Evolutionary conservation across 2,329 filamentous ascomycete species (phyloP), one percentile per base, ranked within the genome.

Genomic region (Zasmidium citrigriseum): DNA sequence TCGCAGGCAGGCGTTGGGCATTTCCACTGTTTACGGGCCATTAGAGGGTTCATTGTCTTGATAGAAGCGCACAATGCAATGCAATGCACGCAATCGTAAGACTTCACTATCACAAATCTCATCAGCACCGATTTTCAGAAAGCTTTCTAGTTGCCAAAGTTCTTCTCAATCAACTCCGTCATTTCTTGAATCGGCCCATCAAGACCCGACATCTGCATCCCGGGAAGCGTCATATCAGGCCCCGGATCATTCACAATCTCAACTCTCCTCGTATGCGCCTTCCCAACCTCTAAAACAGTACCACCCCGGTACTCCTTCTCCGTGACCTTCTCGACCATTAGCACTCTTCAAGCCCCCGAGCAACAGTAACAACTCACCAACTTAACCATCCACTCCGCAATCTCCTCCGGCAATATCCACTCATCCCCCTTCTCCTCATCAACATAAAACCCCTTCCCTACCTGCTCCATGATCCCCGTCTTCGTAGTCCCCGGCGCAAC

Each of bases 401-500:
- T n/a, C 16, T 41, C 34, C 7, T 16, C 34, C 14, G 34, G 7
- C 7, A 4, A 4, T n/a, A n/a, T 41, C 14, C 18, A 41, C 34
- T 10, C 34, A n/a, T 41, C 34, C 34, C 34, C 34, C 16, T 41
- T 41, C 34, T 41, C 34, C 34, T 41, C 34, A 41, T 41, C 34
- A 11, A 41, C 34, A 41, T 41, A 41, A 4, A 11, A 11, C 7
- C 34, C 12, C 34, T n/a, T 41, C 34, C 34, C 34, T n/a, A n/a
- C n/a, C n/a, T n/a, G n/a, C n/a, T 16, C 34, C 18, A 41, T 4
- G 12, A 41, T 41, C 34, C 34, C 34, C 34, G 83, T 86, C 62
- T 80, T 82, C 62, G 86, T 82, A 1, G 84, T 70, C 0, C 83
- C 84, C 0, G 83, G 83, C n/a, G 82, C 82, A 2, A 86, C 82